A percentile compares a stretch with the other conserved stretches of the same genome.
phyloP scores from a whole-genome alignment of 2,329 filamentous ascomycete species.

The Cercospora janseana region DNA sequence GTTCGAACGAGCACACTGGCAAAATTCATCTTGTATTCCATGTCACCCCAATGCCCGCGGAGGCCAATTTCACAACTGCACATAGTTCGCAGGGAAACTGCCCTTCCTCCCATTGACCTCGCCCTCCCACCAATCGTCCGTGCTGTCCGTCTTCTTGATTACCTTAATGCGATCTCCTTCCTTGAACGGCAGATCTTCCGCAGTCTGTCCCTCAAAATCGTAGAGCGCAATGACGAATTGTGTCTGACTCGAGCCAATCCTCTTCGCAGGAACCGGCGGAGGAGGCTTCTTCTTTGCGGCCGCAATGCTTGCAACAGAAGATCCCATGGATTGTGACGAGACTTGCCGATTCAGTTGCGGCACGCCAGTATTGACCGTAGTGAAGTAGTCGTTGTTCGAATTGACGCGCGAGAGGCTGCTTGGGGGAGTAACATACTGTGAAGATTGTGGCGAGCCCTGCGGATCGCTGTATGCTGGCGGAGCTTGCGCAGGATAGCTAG shows the following conservation, averaged over 20 bases:
- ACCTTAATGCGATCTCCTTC: conserved; percentile 77
- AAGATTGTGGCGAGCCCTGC: conserved; percentile 35
- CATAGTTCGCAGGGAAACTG: conserved; percentile 80
- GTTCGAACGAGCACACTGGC: background rate
- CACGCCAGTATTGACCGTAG: conserved; percentile 19
- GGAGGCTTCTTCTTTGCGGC: conserved; percentile 70
- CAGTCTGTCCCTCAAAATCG: conserved; percentile 67
- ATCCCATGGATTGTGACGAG: conserved; percentile 36
- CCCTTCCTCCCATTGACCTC: conserved; percentile 68
- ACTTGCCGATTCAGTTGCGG: conserved; percentile 17
- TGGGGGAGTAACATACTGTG: conserved; percentile 35
- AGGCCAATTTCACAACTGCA: conserved; percentile 27
- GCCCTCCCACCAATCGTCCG: conserved; percentile 86
- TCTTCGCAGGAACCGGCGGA: conserved; percentile 67
- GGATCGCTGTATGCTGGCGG: conserved; percentile 28
- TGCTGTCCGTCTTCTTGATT: conserved; percentile 72
- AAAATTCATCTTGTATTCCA: background rate
- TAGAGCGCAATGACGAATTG: conserved; percentile 63
- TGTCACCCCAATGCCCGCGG: background rate
- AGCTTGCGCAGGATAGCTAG: conserved; percentile 14
- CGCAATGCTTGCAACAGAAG: conserved; percentile 36
- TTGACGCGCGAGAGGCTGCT: conserved; percentile 23
- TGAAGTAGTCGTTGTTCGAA: conserved; percentile 34
- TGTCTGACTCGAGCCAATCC: conserved; percentile 47
- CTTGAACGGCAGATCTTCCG: conserved; percentile 69